These are phyloP conservation scores for Trichosporon inkin DNA, from an alignment of 1,284 basidiomycete genomes.

Conservation along the genomic window DNA sequence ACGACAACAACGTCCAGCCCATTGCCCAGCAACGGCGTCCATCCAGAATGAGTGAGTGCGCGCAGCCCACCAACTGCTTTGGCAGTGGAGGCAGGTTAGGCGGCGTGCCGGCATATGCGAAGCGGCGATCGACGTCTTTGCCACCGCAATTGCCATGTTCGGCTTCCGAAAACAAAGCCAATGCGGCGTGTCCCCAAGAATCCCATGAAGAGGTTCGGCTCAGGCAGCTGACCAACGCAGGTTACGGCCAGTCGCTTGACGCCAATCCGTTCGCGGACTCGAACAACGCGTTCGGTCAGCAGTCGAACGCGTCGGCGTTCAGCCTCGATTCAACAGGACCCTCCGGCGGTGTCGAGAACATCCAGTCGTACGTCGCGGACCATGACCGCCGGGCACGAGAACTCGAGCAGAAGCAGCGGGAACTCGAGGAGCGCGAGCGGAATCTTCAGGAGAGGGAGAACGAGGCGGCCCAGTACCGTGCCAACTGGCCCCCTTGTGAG, in stretches of 20 bases:
- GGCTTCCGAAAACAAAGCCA: not conserved
- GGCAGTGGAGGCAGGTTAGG: not conserved
- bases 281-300: conserved; percentile 38
- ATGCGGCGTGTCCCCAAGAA: not conserved
- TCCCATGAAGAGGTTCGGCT: not conserved
- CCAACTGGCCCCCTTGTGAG: conserved; percentile 51
- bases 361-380: conserved; percentile 24
- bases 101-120: not conserved
- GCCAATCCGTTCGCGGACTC: conserved; percentile 40
- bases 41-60: conserved; percentile 5
- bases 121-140: not conserved
- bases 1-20: conserved; percentile 1
- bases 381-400: conserved; percentile 26
- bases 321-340: conserved; percentile 32
- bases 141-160: not conserved
- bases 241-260: conserved; percentile 18
- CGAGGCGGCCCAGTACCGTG: conserved; percentile 35
- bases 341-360: conserved; percentile 21
- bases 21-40: not conserved
- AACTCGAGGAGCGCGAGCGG: conserved; percentile 36
- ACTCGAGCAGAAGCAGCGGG: conserved; percentile 38
- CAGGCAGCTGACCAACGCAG: not conserved
- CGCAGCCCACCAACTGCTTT: too few relatives aligned
- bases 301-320: conserved; percentile 40
- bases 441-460: conserved; percentile 29